Evolutionary conservation across 805 yeast species (phyloP), one percentile per base, ranked within the genome.

Genomic region (Candida golubevii): DNA sequence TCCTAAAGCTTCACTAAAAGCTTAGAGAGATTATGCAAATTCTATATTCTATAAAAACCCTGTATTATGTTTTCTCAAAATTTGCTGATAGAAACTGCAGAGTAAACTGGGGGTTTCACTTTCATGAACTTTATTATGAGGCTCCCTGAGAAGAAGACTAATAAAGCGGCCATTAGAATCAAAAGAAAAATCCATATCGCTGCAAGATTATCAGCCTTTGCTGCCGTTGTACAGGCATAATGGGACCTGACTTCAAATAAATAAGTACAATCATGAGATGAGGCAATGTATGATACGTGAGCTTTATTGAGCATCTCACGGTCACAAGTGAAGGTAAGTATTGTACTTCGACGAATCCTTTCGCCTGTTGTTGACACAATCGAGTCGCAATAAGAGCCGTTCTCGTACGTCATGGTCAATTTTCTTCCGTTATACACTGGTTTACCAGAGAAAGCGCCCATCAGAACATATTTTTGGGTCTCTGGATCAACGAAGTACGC

Each of bases 221-320:
- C 57, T 15, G 58, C 80, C 0, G 89, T 83, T 0, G 95, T 87
- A 62, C 97, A 88, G 0, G 95, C 96, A 64, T 83, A 85, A 35
- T 86, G 80, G 4, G 95, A 85, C 51, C 88, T 67, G 29, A 88
- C 88, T 58, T 88, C 96, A 61, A 88, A 88, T 57, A 83, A 78
- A 61, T 86, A 88, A 32, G 83, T 79, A 63, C 97, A 88, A 49
- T 88, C 86, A 60, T 87, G 78, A 35, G 78, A 57, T 7, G 80
- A 79, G 1, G 93, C 93, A 29, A 88, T 75, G 59, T 74, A 88
- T 13, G 85, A 75, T 0, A 88, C 69, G 31, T 78, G 71, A 0
- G 90, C 93, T 48, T 78, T 78, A 6, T 78, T 65, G 59, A 77
- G 62, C 57, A 85, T 78, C 40, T 85, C 91, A 48, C 86, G 73